Evolutionary conservation across 305 asterid species (phyloP), one percentile per base, ranked within the genome.

Genomic region (Plantago coronopus): DNA sequence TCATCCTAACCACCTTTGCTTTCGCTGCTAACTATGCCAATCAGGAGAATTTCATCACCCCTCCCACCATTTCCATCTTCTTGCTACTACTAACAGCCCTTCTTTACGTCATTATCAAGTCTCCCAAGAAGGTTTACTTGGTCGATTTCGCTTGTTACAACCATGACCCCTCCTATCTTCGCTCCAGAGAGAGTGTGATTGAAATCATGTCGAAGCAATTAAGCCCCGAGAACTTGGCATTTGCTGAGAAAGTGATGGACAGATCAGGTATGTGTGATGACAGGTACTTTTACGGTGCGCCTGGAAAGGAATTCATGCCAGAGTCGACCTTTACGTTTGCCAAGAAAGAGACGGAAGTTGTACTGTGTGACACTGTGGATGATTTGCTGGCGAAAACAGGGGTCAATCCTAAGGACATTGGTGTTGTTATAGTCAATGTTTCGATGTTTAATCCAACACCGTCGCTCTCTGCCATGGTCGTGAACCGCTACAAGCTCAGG

Each of bases 81-180:
- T 34, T 34, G 10, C 7, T 34, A 34, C 11, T 34, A 9, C 40
- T 34, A 34, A 34, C 40, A 34, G 10, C 40, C 40, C 40, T 34
- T 34, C 40, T 34, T 7, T 1, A 6, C 40, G 0, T 34, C 12
- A 34, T 34, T 12, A 34, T 34, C 40, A 34, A 34, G 10, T 51
- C 40, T 60, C 83, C 87, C 17, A 72, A 78, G 45, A 75, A 75
- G 19, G 74, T 85, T n/a, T 82, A 76, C 68, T 66, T 82, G 20
- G 78, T 85, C 2, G 83, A 85, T 58, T 85, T 85, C 19, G 65
- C 94, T 1, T 85, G 94, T 67, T 85, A 78, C 72, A 85, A 82
- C 70, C 86, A 89, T 5, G 74, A 64, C 17, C 58, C 74, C 0
- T 74, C 72, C 14, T 29, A 63, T n/a, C 47, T 69, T 60, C 68